Evolutionary conservation across 768 basidiomycete species (phyloP).

Genomic region (Hirschioporus abietinus): DNA sequence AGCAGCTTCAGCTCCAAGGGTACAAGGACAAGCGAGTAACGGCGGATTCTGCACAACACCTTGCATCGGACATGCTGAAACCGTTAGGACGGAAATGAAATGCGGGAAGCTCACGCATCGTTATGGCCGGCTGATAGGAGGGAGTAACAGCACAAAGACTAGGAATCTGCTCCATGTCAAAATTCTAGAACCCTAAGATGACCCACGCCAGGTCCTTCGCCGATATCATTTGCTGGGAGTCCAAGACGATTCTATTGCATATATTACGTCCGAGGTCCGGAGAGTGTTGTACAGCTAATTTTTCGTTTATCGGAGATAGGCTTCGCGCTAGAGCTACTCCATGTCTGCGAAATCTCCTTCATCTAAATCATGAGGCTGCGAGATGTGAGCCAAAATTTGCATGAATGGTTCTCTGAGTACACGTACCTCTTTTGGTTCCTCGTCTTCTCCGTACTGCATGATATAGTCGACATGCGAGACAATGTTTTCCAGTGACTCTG

Average conservation of each 20-base stretch:
- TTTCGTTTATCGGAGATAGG: neutral
- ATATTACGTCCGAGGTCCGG: neutral
- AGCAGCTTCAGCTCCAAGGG: neutral
- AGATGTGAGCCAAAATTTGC: neutral
- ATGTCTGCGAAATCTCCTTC: slow-evolving; percentile 84
- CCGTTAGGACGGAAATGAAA: neutral
- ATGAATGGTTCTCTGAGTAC: neutral
- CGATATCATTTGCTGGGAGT: neutral
- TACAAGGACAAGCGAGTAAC: neutral
- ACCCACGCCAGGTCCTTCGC: neutral
- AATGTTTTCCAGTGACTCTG: slow-evolving; percentile 85
- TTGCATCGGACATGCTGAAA: neutral
- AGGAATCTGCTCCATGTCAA: no score
- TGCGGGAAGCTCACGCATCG: neutral
- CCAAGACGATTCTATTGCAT: neutral
- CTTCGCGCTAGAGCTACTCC: slow-evolving; percentile 26
- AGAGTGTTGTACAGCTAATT: neutral
- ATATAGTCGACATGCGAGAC: slow-evolving; percentile 96
- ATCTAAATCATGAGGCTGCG: slow-evolving; percentile 86
- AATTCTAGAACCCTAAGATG: no score
- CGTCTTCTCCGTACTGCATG: slow-evolving; percentile 98
- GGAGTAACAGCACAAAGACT: no score
- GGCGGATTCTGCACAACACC: neutral
- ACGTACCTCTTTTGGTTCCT: slow-evolving; percentile 89
- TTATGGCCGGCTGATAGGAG: no score